phyloP scores from a whole-genome alignment of 768 basidiomycete species.

The Podaxis sp. region DNA sequence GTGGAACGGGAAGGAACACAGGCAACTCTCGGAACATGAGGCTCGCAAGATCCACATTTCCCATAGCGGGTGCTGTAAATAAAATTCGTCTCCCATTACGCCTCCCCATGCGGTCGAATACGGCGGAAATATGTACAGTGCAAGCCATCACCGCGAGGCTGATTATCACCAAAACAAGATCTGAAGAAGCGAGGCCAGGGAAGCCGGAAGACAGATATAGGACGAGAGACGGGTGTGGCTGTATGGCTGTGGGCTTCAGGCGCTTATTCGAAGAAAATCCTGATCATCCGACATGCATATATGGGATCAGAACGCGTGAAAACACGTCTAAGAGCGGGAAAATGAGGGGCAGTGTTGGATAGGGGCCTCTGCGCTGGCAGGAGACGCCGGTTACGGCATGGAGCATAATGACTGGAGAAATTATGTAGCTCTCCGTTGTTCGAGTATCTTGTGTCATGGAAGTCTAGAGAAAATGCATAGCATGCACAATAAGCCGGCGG shows the following conservation, averaged over 20 bases:
- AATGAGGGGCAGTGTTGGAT: constrained; percentile 3
- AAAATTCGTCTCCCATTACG: too few relatives aligned
- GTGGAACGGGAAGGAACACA: constrained; percentile 25
- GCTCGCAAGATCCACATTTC: not conserved
- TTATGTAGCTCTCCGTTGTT: not conserved
- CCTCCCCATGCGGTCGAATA: too few relatives aligned
- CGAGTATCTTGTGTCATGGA: not conserved
- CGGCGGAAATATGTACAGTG: too few relatives aligned
- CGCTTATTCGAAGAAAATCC: not conserved
- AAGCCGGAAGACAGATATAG: not conserved
- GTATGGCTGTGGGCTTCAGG: not conserved
- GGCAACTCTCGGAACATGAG: constrained; percentile 23
- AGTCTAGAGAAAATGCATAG: not conserved
- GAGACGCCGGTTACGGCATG: constrained; percentile 20
- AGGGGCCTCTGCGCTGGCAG: constrained; percentile 25
- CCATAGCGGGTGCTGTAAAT: too few relatives aligned
- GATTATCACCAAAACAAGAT: not conserved
- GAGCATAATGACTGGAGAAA: not conserved
- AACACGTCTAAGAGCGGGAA: not conserved
- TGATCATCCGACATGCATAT: not conserved
- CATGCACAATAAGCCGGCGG: not conserved
- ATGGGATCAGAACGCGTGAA: not conserved
- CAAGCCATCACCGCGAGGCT: not conserved
- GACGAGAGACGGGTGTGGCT: not conserved
- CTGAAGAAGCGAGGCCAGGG: not conserved